Conservation (phyloP, 2,329 filamentous ascomycete species). For the Aspergillus uvarum region DNA sequence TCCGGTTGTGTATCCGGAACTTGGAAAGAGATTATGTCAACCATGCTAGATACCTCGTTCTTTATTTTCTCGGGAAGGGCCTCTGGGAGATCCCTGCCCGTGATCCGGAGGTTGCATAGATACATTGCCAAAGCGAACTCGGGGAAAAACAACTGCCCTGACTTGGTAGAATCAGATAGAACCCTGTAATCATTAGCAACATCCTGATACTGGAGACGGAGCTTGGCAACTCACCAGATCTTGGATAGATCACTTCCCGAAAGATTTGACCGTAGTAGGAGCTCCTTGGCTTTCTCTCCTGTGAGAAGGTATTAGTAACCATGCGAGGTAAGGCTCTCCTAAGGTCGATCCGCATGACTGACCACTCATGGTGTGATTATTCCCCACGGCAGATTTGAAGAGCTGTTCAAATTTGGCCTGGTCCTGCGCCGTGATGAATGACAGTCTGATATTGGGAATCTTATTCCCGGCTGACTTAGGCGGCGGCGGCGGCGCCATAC, state of each 20-base stretch:
- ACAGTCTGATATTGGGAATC: constrained; percentile 91
- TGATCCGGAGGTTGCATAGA: constrained; percentile 89
- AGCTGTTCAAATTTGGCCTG: constrained; percentile 96
- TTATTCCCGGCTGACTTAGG: constrained; percentile 61
- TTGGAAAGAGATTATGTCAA: constrained; percentile 97
- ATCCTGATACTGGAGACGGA: constrained; percentile 4
- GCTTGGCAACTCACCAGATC: constrained; percentile 68
- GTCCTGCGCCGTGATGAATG: constrained; percentile 92
- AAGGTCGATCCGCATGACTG: constrained; percentile 9
- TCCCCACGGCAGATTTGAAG: constrained; percentile 91
- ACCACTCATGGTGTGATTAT: constrained; percentile 80
- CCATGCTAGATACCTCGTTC: constrained; percentile 99
- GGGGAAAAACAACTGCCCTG: constrained; percentile 92
- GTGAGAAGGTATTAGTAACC: constrained; percentile 18
- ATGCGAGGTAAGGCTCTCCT: neutral
- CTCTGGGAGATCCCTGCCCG: constrained; percentile 76
- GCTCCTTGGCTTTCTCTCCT: constrained; percentile 82
- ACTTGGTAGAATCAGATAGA: constrained; percentile 91
- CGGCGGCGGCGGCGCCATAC: constrained; percentile 60
- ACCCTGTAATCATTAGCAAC: constrained; percentile 58
- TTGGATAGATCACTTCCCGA: constrained; percentile 84
- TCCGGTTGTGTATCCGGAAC: constrained; percentile 69
- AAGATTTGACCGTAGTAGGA: constrained; percentile 83
- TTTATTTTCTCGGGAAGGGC: constrained; percentile 78
- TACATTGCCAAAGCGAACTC: constrained; percentile 99